Evolutionary conservation across 305 asterid genomes (phyloP).

Genomic region (Solanum hybrid): DNA sequence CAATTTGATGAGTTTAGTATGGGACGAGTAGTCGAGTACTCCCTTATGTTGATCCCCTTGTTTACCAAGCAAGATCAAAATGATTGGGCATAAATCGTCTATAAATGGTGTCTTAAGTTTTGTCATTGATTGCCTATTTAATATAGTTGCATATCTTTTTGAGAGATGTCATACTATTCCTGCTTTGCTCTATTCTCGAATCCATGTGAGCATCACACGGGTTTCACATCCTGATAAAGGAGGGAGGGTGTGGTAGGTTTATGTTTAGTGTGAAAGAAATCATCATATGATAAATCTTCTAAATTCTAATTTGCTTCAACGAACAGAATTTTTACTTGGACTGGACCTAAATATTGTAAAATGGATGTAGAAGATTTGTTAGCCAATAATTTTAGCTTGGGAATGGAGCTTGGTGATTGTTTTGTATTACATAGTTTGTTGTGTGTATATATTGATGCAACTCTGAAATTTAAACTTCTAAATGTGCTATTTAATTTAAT

Average conservation of each 20-base stretch:
- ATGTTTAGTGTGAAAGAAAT: not conserved
- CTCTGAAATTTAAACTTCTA: no score
- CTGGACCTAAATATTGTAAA: not conserved
- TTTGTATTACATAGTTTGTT: no score
- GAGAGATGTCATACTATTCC: not conserved
- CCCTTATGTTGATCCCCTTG: not conserved
- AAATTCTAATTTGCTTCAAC: not conserved
- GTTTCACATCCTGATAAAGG: not conserved
- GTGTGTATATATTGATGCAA: no score
- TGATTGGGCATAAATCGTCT: not conserved
- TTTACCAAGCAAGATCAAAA: not conserved
- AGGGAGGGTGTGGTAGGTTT: not conserved
- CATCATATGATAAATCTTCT: not conserved
- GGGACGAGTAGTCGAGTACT: not conserved
- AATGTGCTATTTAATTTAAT: no score
- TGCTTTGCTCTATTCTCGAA: not conserved
- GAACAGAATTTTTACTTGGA: not conserved
- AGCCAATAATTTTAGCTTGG: not conserved
- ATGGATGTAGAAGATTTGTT: not conserved
- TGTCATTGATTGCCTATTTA: not conserved
- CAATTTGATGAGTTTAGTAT: not conserved
- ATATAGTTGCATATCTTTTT: not conserved
- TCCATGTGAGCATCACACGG: not conserved
- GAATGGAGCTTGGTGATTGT: not conserved
- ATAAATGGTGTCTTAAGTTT: not conserved